Evolutionary conservation across 2,329 filamentous ascomycete species (phyloP).

Genomic region (Parastagonospora avenae): DNA sequence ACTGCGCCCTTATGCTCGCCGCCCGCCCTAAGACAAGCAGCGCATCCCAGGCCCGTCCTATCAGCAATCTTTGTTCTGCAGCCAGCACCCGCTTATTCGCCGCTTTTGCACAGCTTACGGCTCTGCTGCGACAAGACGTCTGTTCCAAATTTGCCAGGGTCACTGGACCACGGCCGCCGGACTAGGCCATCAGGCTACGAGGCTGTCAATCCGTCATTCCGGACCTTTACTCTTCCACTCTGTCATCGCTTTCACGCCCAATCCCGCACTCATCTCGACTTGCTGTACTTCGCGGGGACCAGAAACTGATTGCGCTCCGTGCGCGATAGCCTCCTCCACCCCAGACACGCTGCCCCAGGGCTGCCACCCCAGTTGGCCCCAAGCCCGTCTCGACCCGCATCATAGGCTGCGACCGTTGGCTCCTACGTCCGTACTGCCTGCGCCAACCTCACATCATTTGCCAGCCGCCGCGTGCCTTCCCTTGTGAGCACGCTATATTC

Average conservation of each 20-base stretch:
- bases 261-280: slow-evolving; percentile 5
- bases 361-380: not conserved
- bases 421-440: slow-evolving; percentile 4
- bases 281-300: slow-evolving; percentile 3
- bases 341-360: slow-evolving; percentile 1
- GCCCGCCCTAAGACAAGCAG: not conserved
- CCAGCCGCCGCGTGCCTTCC: too few species aligned
- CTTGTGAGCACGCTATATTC: not conserved
- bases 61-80: slow-evolving; percentile 10
- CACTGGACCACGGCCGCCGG: slow-evolving; percentile 6
- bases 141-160: slow-evolving; percentile 22
- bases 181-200: slow-evolving; percentile 11
- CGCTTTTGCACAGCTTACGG: slow-evolving; percentile 18
- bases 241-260: not conserved
- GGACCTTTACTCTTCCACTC: slow-evolving; percentile 13
- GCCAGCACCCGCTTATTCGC: slow-evolving; percentile 12
- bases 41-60: slow-evolving; percentile 11
- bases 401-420: slow-evolving; percentile 7
- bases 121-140: slow-evolving; percentile 20
- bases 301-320: slow-evolving; percentile 12
- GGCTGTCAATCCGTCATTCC: slow-evolving; percentile 10
- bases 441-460: slow-evolving; percentile 14
- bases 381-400: slow-evolving; percentile 14
- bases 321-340: slow-evolving; percentile 8
- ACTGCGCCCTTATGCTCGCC: slow-evolving; percentile 25